Base-by-base conservation (phyloP, 352 stramenopile genomes). In the Phytophthora hibernalis region DNA sequence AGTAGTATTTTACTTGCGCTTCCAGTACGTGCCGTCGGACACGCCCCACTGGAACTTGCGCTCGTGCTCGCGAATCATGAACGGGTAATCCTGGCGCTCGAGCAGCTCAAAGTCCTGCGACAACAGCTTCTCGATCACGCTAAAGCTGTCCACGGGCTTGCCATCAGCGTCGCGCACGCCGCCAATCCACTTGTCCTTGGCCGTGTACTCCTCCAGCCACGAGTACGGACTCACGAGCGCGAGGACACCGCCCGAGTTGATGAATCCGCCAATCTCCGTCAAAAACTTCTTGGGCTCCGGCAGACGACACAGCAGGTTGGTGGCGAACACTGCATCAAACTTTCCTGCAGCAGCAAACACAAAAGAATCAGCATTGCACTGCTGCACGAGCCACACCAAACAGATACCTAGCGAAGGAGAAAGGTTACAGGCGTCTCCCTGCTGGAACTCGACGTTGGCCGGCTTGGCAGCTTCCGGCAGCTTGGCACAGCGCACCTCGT, bases 191-290 rank as follows among this genome's bases (percentile, higher is more conserved):
- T 96, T 85, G 33, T 93, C 79, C 56, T 90, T 87, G n/a, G 83
- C 70, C 8, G 97, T 99, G 80, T 98, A 99, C 68, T 99, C 94
- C 61, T 97, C 87, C 50, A 99, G 76, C 97, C 97, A 99, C 53
- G 92, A 98, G 78, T 98, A 99, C 28, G 97, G 97, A 21, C 95
- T 98, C 24, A 98, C 89, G 54, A 99, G 87, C 5, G 98, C 93
- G 30, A 99, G 85, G 56, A 98, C 82, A 16, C 97, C 97, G 40
- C 86, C 93, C 33, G 88, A 80, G 37, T 96, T 93, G 15, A 99
- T 80, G 53, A 99, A 89, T 6, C 71, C 63, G 31, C 76, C 72
- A 42, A 99, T 87, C 8, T 89, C 80, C 21, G 74, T 84, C 20
- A 99, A 66, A 70, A 98, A 98, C 37, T 89, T 85, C 26, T 87